Evolutionary conservation across 495 filamentous ascomycete genomes (phyloP), one percentile per base, ranked within the genome.

Genomic region (Penicillium lagena): DNA sequence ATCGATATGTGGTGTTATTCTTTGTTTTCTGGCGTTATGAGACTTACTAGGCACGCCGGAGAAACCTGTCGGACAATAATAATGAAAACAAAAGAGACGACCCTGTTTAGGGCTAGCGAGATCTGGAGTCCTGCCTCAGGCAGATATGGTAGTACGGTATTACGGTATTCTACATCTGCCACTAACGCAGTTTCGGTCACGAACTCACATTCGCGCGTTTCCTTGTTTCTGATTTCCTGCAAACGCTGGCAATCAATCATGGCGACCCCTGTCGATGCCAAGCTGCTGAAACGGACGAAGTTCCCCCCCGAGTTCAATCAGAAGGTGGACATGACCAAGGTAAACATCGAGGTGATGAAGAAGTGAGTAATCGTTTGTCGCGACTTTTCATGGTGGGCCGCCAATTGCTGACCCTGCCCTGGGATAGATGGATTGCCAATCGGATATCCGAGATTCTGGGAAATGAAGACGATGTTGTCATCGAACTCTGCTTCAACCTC

Each of bases 331-430:
- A 94, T 93, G 83, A 78, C 79, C 46, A 99, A 97, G 70, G 88
- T 97, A 60, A 96, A 96, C 55, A 72, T 95, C 15, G 90, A 94
- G 64, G 88, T 97, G 45, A 91, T 97, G 82, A 96, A 96, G 76
- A 94, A 89, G 89, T 95, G 60, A 52, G 78, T 50, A 12, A 13
- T 13, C 22, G 14, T 11, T 52, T 52, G 37, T 44, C 43, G 43
- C 39, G 40, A 31, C 35, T 46, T 40, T 50, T 33, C 34, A 10
- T 43, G 35, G n/a, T 13, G 27, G n/a, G 32, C 50, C 9, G 50
- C 29, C 12, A 31, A 31, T 34, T 32, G 41, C 53, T 57, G 35
- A 57, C 38, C 12, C 17, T 22, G 34, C 11, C 39, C 12, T 36
- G 11, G 33, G 51, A 35, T 54, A 96, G 90, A 68, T 98, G 93